phyloP scores from a whole-genome alignment of 2,329 filamentous ascomycete genomes.

The Trichoderma simmonsii region DNA sequence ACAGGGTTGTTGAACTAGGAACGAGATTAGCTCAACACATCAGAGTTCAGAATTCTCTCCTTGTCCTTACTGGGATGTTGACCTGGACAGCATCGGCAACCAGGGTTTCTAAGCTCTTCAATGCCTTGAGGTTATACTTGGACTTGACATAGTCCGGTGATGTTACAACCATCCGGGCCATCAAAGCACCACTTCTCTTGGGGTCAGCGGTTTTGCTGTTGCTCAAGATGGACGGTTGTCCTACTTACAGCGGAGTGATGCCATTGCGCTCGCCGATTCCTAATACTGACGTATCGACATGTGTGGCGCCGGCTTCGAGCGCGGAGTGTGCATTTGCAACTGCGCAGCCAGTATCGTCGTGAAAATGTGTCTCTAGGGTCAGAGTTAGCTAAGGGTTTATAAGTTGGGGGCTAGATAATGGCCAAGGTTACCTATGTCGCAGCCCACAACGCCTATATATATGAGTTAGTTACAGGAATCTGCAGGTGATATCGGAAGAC shows the following conservation, averaged over 20 bases:
- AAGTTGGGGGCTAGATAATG: neutral
- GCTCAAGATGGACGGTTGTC: neutral
- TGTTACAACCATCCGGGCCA: constrained; percentile 36
- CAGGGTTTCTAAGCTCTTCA: constrained; percentile 58
- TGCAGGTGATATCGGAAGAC: neutral
- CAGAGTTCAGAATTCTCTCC: neutral
- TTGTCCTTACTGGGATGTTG: constrained; percentile 22
- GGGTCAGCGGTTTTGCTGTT: neutral
- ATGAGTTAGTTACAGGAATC: neutral
- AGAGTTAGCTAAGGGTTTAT: neutral
- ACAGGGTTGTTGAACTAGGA: constrained; percentile 29
- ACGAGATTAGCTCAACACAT: neutral
- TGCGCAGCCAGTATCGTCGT: constrained; percentile 37
- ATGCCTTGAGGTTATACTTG: constrained; percentile 78
- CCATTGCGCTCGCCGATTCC: constrained; percentile 55
- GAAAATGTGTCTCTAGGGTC: constrained; percentile 42
- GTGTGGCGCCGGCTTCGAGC: constrained; percentile 82
- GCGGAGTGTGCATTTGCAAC: constrained; percentile 86
- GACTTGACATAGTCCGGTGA: constrained; percentile 21
- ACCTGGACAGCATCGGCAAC: constrained; percentile 51
- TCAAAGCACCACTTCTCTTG: constrained; percentile 15
- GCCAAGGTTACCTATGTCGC: constrained; percentile 56
- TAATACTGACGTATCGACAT: constrained; percentile 73
- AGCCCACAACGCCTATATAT: constrained; percentile 35
- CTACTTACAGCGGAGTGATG: neutral